Conservation (phyloP, 257 asterid genomes). For the Solanum dulcamara region DNA sequence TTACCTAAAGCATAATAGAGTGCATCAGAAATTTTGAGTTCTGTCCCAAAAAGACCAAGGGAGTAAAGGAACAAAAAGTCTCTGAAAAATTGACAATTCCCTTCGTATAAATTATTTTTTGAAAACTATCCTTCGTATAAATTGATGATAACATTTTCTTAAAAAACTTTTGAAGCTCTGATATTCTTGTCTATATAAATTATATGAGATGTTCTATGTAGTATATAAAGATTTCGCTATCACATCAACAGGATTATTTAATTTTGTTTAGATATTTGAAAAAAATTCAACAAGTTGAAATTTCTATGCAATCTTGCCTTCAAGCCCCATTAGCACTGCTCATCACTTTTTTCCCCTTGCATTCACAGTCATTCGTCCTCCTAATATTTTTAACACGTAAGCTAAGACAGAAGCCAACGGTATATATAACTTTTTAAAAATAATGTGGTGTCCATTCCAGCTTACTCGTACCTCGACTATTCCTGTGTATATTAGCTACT, state of each 20-base stretch:
- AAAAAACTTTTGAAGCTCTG: neutral
- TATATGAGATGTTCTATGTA: neutral
- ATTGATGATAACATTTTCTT: neutral
- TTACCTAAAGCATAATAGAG: neutral
- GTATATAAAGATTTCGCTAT: neutral
- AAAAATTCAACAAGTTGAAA: neutral
- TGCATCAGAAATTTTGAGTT: neutral
- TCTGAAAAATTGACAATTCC: neutral
- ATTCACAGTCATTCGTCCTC: neutral
- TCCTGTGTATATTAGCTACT: neutral
- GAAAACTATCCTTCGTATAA: neutral
- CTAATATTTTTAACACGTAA: neutral
- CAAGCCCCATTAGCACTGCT: neutral
- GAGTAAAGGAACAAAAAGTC: neutral
- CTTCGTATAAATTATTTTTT: neutral
- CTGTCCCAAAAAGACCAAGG: neutral
- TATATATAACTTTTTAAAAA: neutral
- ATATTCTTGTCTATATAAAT: neutral
- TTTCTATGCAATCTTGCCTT: neutral
- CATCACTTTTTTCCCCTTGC: neutral
- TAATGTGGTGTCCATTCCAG: neutral
- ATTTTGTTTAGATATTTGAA: neutral
- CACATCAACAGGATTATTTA: neutral
- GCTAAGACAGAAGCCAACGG: neutral
- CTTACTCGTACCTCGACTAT: neutral